Percentiles rank a stretch among this genome's conserved stretches.
Conservation (phyloP, 805 yeast genomes). For the Saccharomycopsis oosterbeekiorum region DNA sequence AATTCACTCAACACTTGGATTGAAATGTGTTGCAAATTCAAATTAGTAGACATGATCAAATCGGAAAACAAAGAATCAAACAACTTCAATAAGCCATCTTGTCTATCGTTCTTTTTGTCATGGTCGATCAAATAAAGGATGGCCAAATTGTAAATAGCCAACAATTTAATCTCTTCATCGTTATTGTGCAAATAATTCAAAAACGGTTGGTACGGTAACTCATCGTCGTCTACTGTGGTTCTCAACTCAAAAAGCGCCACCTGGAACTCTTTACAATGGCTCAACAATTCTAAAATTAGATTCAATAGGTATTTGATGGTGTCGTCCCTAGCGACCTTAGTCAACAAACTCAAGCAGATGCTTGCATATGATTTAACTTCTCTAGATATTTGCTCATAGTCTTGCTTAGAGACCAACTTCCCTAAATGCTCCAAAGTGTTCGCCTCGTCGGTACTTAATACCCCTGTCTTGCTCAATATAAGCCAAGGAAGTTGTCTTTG, state of each 20-base stretch:
- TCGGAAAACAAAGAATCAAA: slow-evolving; percentile 28
- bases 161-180: slow-evolving; percentile 49
- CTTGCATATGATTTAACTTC: slow-evolving; percentile 44
- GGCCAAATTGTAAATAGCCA: slow-evolving; percentile 46
- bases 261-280: slow-evolving; percentile 24
- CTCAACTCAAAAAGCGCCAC: slow-evolving; percentile 9
- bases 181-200: slow-evolving; percentile 39
- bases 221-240: slow-evolving; percentile 6
- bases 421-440: slow-evolving; percentile 33
- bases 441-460: slow-evolving; percentile 61
- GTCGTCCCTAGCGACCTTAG: slow-evolving; percentile 47
- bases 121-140: slow-evolving; percentile 32
- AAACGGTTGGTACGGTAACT: slow-evolving; percentile 46
- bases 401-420: slow-evolving; percentile 30
- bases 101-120: slow-evolving; percentile 19
- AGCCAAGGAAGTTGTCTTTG: slow-evolving; percentile 89
- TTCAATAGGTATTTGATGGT: slow-evolving; percentile 57
- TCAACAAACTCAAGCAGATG: slow-evolving; percentile 44
- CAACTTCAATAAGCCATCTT: slow-evolving; percentile 30
- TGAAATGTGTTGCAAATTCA: slow-evolving; percentile 48
- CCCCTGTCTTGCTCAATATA: slow-evolving; percentile 68
- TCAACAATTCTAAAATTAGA: slow-evolving; percentile 47
- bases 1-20: slow-evolving; percentile 59
- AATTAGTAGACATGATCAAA: slow-evolving; percentile 28
- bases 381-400: slow-evolving; percentile 31